Evolutionary conservation across 2,329 filamentous ascomycete genomes (phyloP).

Genomic region (Xylaria multiplex): DNA sequence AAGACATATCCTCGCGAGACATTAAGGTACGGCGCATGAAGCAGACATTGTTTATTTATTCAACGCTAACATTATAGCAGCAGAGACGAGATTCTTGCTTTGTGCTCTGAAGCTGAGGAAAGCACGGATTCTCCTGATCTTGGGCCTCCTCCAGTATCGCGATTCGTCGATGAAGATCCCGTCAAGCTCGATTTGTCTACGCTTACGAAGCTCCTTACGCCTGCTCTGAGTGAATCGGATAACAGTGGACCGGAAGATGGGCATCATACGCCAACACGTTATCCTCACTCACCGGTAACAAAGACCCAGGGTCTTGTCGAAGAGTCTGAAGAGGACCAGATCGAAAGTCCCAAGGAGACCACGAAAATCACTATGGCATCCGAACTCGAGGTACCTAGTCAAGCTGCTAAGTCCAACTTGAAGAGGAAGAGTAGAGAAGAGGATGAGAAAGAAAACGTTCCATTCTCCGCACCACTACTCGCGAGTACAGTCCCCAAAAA

Average conservation of each 20-base stretch:
- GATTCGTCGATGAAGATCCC: constrained; percentile 66
- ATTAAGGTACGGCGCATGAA: constrained; percentile 63
- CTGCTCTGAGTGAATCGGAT: constrained; percentile 30
- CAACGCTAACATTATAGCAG: constrained; percentile 52
- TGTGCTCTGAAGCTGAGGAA: constrained; percentile 60
- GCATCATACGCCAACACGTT: neutral
- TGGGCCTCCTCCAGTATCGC: constrained; percentile 69
- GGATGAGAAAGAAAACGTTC: constrained; percentile 61
- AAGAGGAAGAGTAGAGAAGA: constrained; percentile 68
- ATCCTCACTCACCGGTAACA: constrained; percentile 1
- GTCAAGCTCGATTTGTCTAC: constrained; percentile 63
- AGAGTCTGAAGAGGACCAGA: neutral
- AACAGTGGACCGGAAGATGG: constrained; percentile 17
- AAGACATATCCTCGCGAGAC: constrained; percentile 74
- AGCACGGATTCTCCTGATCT: constrained; percentile 74
- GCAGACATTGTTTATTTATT: neutral
- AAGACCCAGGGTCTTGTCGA: constrained; percentile 16
- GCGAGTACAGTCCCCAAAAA: constrained; percentile 44
- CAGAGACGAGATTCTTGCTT: constrained; percentile 70
- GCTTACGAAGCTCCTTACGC: constrained; percentile 33
- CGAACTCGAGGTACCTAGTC: constrained; percentile 37
- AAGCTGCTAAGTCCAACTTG: constrained; percentile 58
- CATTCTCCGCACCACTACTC: constrained; percentile 48
- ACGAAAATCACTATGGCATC: constrained; percentile 15
- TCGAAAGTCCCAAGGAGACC: constrained; percentile 15